A percentile compares a stretch with the other conserved stretches of the same genome.
phyloP scores from a whole-genome alignment of 1,284 basidiomycete species.

The Wallemia ichthyophaga region DNA sequence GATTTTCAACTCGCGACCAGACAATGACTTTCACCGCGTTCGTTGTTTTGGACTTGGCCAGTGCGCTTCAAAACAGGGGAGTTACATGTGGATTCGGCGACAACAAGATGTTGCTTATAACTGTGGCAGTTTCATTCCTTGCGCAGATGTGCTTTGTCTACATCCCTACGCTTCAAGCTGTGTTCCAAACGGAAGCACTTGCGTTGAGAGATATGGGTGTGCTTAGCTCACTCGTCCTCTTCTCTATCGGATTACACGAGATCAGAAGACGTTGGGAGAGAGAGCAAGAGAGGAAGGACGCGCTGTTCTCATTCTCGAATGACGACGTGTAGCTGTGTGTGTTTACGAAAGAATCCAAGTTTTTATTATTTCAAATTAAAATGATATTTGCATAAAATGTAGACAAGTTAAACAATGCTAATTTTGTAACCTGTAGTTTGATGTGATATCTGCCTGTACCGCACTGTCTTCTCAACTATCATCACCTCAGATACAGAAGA shows the following conservation, averaged over 20 bases:
- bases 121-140: conserved; percentile 52
- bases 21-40: conserved; percentile 95
- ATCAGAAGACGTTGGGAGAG: conserved; percentile 45
- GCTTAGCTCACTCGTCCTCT: conserved; percentile 35
- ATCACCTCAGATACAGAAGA: neutral
- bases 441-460: too few species aligned
- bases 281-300: conserved; percentile 11
- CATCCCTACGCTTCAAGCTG: conserved; percentile 55
- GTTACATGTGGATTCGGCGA: conserved; percentile 42
- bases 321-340: neutral
- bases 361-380: too few species aligned
- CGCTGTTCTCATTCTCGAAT: neutral
- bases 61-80: conserved; percentile 76
- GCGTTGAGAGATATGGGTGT: conserved; percentile 34
- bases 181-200: conserved; percentile 78
- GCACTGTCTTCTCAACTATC: too few species aligned
- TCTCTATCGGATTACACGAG: conserved; percentile 49
- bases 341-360: neutral
- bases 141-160: conserved; percentile 66
- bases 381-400: too few species aligned
- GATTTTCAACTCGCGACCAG: conserved; percentile 57
- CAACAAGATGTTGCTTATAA: conserved; percentile 67
- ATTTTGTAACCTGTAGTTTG: too few species aligned
- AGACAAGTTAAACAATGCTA: too few species aligned
- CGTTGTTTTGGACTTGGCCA: conserved; percentile 84